A percentile compares a stretch with the other conserved stretches of the same genome.
Evolutionary conservation across 2,329 filamentous ascomycete species (phyloP).

Genomic region (Trichophaea hybrida): DNA sequence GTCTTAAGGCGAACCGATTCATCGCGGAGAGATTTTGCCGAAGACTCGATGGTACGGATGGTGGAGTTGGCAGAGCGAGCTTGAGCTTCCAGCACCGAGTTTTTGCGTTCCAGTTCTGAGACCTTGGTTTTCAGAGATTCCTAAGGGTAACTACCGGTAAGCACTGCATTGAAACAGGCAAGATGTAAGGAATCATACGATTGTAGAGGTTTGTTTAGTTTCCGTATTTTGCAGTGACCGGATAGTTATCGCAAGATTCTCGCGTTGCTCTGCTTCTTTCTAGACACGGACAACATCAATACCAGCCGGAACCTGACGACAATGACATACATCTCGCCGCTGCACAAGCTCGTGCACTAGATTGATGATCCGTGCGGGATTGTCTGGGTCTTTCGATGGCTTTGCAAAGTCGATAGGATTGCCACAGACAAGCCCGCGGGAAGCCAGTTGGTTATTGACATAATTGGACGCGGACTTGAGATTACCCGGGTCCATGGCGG

Average conservation of each 20-base stretch:
- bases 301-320: background rate
- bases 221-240: conserved; percentile 56
- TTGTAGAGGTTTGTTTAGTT: conserved; percentile 32
- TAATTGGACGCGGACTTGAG: conserved; percentile 54
- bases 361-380: conserved; percentile 63
- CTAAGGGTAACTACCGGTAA: conserved; percentile 25
- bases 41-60: conserved; percentile 58
- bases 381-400: conserved; percentile 48
- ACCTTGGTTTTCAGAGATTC: conserved; percentile 42
- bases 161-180: background rate
- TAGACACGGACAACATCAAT: conserved; percentile 30
- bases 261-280: conserved; percentile 80
- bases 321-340: conserved; percentile 62
- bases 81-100: conserved; percentile 50
- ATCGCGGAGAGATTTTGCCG: conserved; percentile 64
- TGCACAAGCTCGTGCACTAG: conserved; percentile 87
- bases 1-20: conserved; percentile 67
- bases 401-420: conserved; percentile 69
- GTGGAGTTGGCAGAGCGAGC: conserved; percentile 55
- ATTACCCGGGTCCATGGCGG: conserved; percentile 44
- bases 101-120: conserved; percentile 42
- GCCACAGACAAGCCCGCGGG: conserved; percentile 50
- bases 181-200: conserved; percentile 6
- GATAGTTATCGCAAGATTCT: conserved; percentile 65
- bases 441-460: conserved; percentile 58